Evolutionary conservation across 2,329 filamentous ascomycete species (phyloP).

Genomic region (Ceratocystis ficicola): DNA sequence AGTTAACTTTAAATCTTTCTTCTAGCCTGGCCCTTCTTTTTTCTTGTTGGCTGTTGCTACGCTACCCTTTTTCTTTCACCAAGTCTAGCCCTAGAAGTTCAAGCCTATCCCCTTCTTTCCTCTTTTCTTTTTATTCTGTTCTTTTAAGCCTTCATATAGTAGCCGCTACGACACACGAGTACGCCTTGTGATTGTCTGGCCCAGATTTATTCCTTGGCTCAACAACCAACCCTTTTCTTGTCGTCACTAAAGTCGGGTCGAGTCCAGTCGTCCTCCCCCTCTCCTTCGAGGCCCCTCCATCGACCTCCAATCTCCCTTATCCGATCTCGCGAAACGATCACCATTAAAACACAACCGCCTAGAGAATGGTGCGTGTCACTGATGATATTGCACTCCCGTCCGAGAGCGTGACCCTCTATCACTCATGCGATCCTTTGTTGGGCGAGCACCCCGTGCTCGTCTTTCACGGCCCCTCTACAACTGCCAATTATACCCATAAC

Average conservation of each 20-base stretch:
- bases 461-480: conserved; percentile 86
- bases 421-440: conserved; percentile 73
- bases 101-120: not conserved
- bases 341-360: conserved; percentile 23
- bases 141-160: not conserved
- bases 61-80: not conserved
- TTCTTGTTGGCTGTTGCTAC: not conserved
- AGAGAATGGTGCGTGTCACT: conserved; percentile 70
- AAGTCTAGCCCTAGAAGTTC: not conserved
- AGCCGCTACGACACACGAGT: not conserved
- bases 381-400: conserved; percentile 67
- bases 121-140: not conserved
- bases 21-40: not conserved
- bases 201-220: not conserved
- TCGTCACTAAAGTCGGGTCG: not conserved
- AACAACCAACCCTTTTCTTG: not conserved
- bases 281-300: not conserved
- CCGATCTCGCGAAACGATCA: conserved; percentile 2
- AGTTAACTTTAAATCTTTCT: conserved; percentile 7
- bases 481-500: conserved; percentile 72
- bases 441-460: conserved; percentile 71
- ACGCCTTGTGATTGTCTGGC: not conserved
- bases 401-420: conserved; percentile 76
- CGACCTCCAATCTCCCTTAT: not conserved
- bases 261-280: not conserved